Evolutionary conservation across 306 rosid species (phyloP), one percentile per base, ranked within the genome.

Genomic region (Elaeagnus macrophylla): DNA sequence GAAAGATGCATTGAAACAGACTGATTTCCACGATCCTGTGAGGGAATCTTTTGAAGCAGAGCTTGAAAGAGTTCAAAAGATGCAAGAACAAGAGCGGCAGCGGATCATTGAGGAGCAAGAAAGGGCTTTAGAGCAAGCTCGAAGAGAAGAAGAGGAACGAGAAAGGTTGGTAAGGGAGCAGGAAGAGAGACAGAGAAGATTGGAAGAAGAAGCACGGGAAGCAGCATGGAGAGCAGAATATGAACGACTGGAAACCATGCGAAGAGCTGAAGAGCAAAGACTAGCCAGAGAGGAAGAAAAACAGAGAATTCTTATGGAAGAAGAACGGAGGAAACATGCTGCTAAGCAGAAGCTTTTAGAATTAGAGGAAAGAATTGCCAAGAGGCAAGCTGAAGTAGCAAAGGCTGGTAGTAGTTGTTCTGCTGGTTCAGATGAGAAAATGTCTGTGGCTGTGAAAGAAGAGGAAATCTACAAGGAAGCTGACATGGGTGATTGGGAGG

Each of bases 21-120:
- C 73, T 71, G 89, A 91, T 70, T 91, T 83, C 53, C 93, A 84
- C 69, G 97, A 91, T 76, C 91, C 95, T 54, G 94, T 74, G 39
- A 86, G 97, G 57, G 97, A 91, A 54, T 91, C 95, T 2, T 91
- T 91, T 64, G 97, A 91, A 86, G 97, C 97, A 14, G 97, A 91
- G 70, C 95, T 91, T 66, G 94, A 86, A 83, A 91, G 90, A 75
- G 97, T 91, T 78, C 97, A 91, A 80, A 88, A 80, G 76, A 68
- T 86, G 83, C 97, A 91, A 76, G 96, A 91, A 64, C 86, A 78
- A 71, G 97, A 91, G 74, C 81, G 96, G 16, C 94, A 75, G 64
- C 71, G 79, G 62, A 64, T 80, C 15, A 56, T 86, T 68, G 97
- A 86, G 70, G 93, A 84, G 60, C 96, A 91, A 51, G 97, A 86